Base-by-base conservation (phyloP, 2,329 filamentous ascomycete species). In the Botrytis tulipae region DNA sequence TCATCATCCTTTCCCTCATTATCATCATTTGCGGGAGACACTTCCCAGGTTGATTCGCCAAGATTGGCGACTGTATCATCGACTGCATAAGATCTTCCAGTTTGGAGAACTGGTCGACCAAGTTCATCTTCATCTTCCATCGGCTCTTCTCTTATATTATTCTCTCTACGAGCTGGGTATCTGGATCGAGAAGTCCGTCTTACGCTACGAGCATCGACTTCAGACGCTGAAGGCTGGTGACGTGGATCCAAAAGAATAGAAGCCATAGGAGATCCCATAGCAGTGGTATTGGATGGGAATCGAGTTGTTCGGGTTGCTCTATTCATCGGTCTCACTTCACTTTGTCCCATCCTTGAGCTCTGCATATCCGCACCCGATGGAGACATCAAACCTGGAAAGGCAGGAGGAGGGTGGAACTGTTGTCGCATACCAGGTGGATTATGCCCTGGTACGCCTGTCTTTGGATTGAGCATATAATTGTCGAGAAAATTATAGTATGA, bases 401-500 rank as follows among this genome's bases (percentile, higher is more conserved):
- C 84, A 8, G 93, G 93, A 1, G 93, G 93, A 37, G 91, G 92
- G 74, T 95, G 89, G 81, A 95, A 95, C 60, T 87, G 86, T 73
- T 86, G 86, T 73, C 85, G 87, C 78, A 78, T 83, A 70, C 86
- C 86, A 4, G 87, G 87, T 22, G 88, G 87, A 51, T 90, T 83
- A 71, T 89, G 86, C 32, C 89, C 88, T 10, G 88, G 88, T 32
- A 91, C 87, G 2, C 90, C 90, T 10, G 88, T 89, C 81, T 90
- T 91, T 5, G 91, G 90, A 78, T 93, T 93, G 67, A 91, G 89
- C 22, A 91, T 89, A 79, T 99, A 99, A 78, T 97, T 95, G 80
- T 98, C 94, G 74, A 98, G 85, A 82, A 99, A 99, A 3, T 95
- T 94, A 79, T 96, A 95, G 81, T 98, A 96, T 0, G 95, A 98